A percentile compares a stretch with the other conserved stretches of the same genome.
These are phyloP conservation scores for Paramecium biaurelia DNA, from an alignment of 73 alveolate genomes.

Conservation along the genomic window DNA sequence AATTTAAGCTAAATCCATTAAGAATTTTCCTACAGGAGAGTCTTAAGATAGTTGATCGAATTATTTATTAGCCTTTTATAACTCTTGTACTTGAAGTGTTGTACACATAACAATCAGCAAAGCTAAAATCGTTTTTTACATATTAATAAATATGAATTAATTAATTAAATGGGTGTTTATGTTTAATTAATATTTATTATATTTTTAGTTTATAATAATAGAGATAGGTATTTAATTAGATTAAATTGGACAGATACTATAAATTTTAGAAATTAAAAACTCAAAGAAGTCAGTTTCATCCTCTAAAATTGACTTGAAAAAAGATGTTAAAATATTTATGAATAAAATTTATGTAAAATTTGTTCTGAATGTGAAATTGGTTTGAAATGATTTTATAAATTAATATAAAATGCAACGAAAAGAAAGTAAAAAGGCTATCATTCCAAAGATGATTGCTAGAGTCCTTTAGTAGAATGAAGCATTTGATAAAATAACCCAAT, in stretches of 20 bases:
- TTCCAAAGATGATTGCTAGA: conserved; percentile 37
- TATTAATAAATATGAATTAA: neutral
- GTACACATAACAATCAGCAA: neutral
- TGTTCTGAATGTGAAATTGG: neutral
- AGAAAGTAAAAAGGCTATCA: neutral
- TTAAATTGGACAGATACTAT: neutral
- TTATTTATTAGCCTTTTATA: neutral
- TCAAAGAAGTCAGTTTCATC: neutral
- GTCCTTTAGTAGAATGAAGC: neutral
- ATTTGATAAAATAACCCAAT: neutral
- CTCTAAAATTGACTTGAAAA: neutral
- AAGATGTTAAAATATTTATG: neutral
- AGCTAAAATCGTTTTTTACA: neutral
- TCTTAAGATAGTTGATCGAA: neutral
- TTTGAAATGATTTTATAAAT: neutral
- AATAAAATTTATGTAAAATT: neutral
- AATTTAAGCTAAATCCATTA: conserved; percentile 34
- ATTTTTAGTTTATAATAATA: neutral
- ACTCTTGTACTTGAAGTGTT: neutral
- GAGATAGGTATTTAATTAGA: neutral
- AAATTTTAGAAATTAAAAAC: neutral
- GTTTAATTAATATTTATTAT: neutral
- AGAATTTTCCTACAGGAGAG: neutral
- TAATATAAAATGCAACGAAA: neutral
- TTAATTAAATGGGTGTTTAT: neutral